phyloP scores from a whole-genome alignment of 116 monocot species.

The Zostera marina region DNA sequence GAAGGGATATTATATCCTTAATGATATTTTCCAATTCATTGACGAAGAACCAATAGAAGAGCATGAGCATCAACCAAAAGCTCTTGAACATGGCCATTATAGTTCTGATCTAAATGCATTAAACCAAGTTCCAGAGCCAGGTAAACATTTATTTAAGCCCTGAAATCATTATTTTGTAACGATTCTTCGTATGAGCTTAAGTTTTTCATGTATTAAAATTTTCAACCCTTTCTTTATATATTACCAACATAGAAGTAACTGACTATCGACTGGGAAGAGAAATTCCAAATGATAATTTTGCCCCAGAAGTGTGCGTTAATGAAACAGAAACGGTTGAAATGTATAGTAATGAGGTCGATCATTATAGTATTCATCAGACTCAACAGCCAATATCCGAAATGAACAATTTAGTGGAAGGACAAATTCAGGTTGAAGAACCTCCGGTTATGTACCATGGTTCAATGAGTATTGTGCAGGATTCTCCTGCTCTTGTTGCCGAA shows the following conservation, averaged over 20 bases:
- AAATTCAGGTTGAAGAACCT: constrained; percentile 26
- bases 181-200: not conserved
- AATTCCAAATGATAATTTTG: constrained; percentile 3
- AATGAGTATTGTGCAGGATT: constrained; percentile 12
- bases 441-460: constrained; percentile 17
- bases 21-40: constrained; percentile 45
- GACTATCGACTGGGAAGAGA: constrained; percentile 2
- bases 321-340: constrained; percentile 32
- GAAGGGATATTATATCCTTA: constrained; percentile 84
- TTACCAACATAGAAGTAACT: not conserved
- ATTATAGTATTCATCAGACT: constrained; percentile 30
- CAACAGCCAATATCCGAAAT: constrained; percentile 15
- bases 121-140: constrained; percentile 22
- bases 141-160: constrained; percentile 6
- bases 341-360: constrained; percentile 23
- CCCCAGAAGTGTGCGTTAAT: constrained; percentile 14
- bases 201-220: not conserved
- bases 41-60: constrained; percentile 20
- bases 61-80: constrained; percentile 12
- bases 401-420: constrained; percentile 13
- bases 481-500: constrained; percentile 18
- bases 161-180: not conserved
- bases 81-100: constrained; percentile 8
- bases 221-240: not conserved
- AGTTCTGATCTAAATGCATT: constrained; percentile 9